phyloP scores from a whole-genome alignment of 305 asterid genomes.

The Fraxinus nigra region DNA sequence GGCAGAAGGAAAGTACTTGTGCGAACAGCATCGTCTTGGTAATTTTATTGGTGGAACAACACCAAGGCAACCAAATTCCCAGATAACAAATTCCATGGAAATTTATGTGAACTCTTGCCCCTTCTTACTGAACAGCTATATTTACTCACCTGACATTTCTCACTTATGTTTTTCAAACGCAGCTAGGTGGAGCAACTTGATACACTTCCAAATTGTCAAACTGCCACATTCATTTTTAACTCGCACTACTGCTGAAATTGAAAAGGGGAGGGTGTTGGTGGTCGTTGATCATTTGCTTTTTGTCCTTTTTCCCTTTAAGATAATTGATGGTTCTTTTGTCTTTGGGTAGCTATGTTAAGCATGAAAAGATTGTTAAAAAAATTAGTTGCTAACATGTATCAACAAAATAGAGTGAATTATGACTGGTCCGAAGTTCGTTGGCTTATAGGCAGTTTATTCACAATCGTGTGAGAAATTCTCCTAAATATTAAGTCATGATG shows the following conservation, averaged over 20 bases:
- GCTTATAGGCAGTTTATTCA: background rate
- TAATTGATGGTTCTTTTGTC: background rate
- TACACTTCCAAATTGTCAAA: background rate
- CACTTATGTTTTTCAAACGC: background rate
- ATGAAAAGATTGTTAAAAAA: background rate
- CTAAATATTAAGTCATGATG: background rate
- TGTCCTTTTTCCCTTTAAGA: background rate
- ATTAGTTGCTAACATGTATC: background rate
- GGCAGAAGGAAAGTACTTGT: background rate
- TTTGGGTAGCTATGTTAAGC: background rate
- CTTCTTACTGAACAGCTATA: background rate
- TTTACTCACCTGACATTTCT: background rate
- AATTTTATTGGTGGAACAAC: background rate
- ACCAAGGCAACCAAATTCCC: background rate
- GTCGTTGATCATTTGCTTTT: background rate
- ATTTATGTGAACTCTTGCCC: background rate
- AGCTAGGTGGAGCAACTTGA: background rate
- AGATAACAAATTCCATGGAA: background rate
- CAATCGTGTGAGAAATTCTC: background rate
- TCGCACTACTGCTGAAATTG: background rate
- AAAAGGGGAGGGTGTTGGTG: background rate
- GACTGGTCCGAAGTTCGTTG: background rate
- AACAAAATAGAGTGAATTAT: background rate
- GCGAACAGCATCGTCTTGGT: background rate
- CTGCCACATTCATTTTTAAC: background rate